Percentiles rank a stretch among this genome's conserved stretches.
Conservation (phyloP, 768 basidiomycete genomes). For the Lactarius evosmus region DNA sequence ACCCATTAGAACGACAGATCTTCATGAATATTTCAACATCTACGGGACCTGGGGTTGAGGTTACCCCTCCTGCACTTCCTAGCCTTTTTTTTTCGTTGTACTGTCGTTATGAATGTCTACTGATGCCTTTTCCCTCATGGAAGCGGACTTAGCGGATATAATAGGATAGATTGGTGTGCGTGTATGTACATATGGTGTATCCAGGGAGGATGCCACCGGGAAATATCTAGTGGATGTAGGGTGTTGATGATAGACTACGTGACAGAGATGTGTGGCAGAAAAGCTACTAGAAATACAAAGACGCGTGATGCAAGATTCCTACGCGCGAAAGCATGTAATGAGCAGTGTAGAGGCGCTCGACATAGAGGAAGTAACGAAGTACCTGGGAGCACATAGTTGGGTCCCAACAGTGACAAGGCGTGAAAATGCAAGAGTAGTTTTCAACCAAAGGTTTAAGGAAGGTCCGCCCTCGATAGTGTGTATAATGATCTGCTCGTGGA, state of each 20-base stretch:
- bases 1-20: too few species aligned
- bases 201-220: not conserved
- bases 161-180: constrained; percentile 10
- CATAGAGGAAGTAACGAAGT: not conserved
- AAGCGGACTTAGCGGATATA: not conserved
- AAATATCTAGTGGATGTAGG: not conserved
- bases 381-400: constrained; percentile 10
- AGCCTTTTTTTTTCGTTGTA: too few species aligned
- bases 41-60: too few species aligned
- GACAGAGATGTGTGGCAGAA: not conserved
- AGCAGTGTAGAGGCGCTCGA: not conserved
- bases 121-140: too few species aligned
- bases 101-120: too few species aligned
- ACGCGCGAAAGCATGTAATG: constrained; percentile 3
- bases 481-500: not conserved
- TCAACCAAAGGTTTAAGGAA: not conserved
- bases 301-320: not conserved
- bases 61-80: too few species aligned
- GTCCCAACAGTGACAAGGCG: not conserved
- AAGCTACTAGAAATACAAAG: constrained; percentile 9
- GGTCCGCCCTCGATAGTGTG: not conserved
- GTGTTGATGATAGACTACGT: not conserved
- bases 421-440: constrained; percentile 2
- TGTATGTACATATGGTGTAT: constrained; percentile 10
- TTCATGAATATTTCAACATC: too few species aligned